phyloP scores from a whole-genome alignment of 805 yeast species.

The Zygotorulaspora sp. region DNA sequence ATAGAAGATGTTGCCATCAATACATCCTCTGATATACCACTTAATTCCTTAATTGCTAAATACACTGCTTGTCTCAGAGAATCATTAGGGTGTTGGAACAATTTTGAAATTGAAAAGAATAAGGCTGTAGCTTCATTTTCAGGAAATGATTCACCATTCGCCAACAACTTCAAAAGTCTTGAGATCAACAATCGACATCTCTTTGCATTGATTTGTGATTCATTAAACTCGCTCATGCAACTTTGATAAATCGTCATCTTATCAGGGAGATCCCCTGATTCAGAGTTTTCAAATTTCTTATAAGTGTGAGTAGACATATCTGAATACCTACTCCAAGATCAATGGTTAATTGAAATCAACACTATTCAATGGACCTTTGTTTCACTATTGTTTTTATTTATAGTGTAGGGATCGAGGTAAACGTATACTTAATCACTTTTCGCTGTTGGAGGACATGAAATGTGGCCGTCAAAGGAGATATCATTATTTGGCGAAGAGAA shows the following conservation, averaged over 20 bases:
- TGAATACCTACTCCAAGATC: conserved; percentile 3
- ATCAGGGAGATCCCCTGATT: conserved; percentile 69
- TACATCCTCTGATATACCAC: conserved; percentile 80
- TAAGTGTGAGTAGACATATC: conserved; percentile 77
- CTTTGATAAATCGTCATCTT: conserved; percentile 97
- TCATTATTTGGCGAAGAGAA: too few relatives aligned
- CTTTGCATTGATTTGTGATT: conserved; percentile 81
- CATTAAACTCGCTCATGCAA: conserved; percentile 87
- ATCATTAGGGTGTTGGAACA: conserved; percentile 84
- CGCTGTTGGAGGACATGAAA: too few relatives aligned
- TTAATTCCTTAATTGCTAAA: conserved; percentile 87
- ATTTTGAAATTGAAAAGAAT: conserved; percentile 88
- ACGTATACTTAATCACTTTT: background rate
- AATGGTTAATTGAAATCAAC: background rate
- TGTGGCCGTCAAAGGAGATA: too few relatives aligned
- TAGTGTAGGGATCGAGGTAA: conserved; percentile 2
- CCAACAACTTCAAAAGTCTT: conserved; percentile 73
- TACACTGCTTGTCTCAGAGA: conserved; percentile 90
- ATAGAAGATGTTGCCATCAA: conserved; percentile 97
- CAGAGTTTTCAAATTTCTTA: conserved; percentile 78
- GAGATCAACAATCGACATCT: conserved; percentile 81
- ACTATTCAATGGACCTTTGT: background rate
- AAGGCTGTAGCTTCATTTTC: conserved; percentile 84
- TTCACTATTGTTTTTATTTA: background rate
- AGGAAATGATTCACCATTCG: conserved; percentile 84